Base-by-base conservation (phyloP, 1,284 basidiomycete species). In the Ceratobasidium sp. region DNA sequence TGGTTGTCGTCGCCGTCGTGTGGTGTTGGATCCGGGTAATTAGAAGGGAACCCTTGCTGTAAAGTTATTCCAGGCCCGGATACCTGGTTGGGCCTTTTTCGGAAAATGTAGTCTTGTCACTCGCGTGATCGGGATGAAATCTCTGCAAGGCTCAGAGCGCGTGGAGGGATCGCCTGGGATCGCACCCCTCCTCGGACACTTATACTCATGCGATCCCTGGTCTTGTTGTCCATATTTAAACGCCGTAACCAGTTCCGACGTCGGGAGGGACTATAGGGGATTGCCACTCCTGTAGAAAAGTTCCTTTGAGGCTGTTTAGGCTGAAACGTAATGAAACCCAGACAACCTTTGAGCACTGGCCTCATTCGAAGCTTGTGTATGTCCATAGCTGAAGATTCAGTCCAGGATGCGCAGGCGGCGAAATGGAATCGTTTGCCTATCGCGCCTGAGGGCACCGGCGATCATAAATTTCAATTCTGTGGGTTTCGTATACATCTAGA, bases 31-130 rank as follows among this genome's bases (percentile, higher is more conserved):
- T 66, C 51, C 64, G 64, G 63, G 17, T 45, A 41, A 15, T 22
- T 33, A 50, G 31, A 15, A 15, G 22, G 45, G 66, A 56, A 44
- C 66, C 51, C 66, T 60, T 57, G 54, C 41, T 29, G 31, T 60
- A 69, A 60, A 57, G 56, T 41, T 41, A 69, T 69, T 69, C 66
- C 51, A 69, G 66, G 56, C 66, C 66, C 59, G 44, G 59, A 41
- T 44, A 31, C 66, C 57, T 27, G 57, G 36, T 19, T 51, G 33
- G 33, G 6, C 54, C 44, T 53, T 22, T 69, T 57, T 57, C 66
- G 45, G 51, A 57, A 69, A 57, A 33, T 56, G 47, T 50, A 27
- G 45, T 36, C 24, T 36, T 45, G 29, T 24, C 59, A 60, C 62
- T 44, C 47, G 41, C 47, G 62, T 50, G 62, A 64, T 29, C 41